These are phyloP conservation scores for Lactifluus subvellereus DNA, from an alignment of 768 basidiomycete genomes.

Conservation along the genomic window DNA sequence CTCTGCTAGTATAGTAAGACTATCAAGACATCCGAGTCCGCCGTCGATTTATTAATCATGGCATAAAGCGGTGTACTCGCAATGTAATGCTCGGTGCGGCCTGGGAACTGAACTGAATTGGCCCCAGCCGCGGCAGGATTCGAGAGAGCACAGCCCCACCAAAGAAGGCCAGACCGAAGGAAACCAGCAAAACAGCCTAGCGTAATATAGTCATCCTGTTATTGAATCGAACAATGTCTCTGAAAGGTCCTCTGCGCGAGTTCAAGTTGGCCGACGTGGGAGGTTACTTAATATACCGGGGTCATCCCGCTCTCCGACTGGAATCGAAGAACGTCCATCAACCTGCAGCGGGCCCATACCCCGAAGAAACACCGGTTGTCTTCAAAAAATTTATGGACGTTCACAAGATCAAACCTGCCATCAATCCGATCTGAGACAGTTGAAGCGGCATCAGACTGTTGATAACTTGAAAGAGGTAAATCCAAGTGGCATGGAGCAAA, in stretches of 20 bases:
- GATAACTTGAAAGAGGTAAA: not conserved
- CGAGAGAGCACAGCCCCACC: too few species aligned
- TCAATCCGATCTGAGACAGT: constrained; percentile 1
- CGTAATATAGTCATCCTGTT: too few species aligned
- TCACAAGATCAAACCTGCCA: not conserved
- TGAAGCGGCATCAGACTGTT: not conserved
- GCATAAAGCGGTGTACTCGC: not conserved
- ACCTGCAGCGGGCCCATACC: too few species aligned
- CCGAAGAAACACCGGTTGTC: too few species aligned
- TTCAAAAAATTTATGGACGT: not conserved
- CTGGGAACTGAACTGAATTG: too few species aligned
- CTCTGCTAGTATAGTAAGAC: not conserved
- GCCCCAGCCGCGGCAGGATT: too few species aligned
- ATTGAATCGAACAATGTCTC: too few species aligned
- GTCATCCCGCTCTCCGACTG: not conserved
- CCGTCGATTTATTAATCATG: not conserved
- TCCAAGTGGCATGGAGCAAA: not conserved
- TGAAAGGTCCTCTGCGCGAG: too few species aligned
- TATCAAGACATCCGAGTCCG: not conserved
- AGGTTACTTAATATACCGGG: not conserved
- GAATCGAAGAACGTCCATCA: too few species aligned
- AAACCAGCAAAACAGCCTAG: too few species aligned
- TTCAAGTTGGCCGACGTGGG: too few species aligned
- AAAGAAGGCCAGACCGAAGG: too few species aligned
- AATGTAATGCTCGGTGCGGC: not conserved